Base-by-base conservation (phyloP, 345 rosid genomes). In the Xanthoceras sorbifolium region DNA sequence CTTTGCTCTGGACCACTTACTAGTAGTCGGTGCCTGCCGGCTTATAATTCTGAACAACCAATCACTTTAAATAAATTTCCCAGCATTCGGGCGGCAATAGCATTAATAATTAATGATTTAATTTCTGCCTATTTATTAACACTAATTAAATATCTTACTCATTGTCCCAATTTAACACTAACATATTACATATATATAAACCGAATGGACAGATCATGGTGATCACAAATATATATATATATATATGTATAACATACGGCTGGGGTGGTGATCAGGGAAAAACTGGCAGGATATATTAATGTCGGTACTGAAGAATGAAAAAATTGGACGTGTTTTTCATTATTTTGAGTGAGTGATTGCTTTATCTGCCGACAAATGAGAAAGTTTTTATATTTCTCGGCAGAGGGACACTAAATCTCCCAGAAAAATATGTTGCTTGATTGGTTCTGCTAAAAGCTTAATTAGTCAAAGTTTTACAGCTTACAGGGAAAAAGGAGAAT, bases 391-490 rank as follows among this genome's bases (percentile, higher is more conserved):
- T 26, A 40, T 26, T 67, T 54, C n/a, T 52, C n/a, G 20, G 10
- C 22, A 4, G n/a, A 54, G 11, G 15, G 52, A 15, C 3, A 46
- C n/a, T 65, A 52, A 65, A 66, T 25, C 55, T 10, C 29, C 32
- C 36, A 57, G 29, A 46, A 64, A 76, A 76, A 23, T 25, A 68
- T 65, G 60, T 12, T 44, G 62, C 28, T n/a, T 12, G 62, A 23
- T 23, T 57, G 62, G 3, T 60, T 8, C 15, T 48, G 71, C 48
- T 31, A 57, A 78, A 80, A 78, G 71, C 79, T 31, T 29, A 77
- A 85, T 82, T 80, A 77, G 86, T 82, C 82, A 86, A 82, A 84
- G 77, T 68, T 64, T 42, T 76, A 75, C 84, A 81, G 71, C 71
- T 78, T 3, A 38, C 15, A 28, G 34, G 28, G 42, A 68, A 74